Evolutionary conservation across 805 yeast species (phyloP).

Genomic region (Yarrowia deformans): DNA sequence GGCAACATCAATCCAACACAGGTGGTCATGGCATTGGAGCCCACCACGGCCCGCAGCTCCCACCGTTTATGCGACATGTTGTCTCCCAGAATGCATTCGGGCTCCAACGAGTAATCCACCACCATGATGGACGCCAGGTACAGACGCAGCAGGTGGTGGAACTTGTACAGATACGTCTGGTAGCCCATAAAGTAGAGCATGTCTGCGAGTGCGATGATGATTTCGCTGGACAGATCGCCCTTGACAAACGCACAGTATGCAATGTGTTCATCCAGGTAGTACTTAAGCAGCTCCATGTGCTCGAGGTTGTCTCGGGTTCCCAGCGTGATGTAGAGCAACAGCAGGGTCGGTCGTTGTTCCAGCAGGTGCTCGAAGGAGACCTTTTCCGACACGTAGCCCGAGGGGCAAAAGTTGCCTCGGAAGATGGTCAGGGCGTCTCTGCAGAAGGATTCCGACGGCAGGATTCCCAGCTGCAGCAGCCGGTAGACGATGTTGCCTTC

Average conservation of each 20-base stretch:
- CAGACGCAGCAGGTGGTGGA: conserved; percentile 19
- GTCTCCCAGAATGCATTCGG: conserved; percentile 21
- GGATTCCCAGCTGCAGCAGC: conserved; percentile 4
- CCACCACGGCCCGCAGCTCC: conserved; percentile 31
- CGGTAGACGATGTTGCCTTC: conserved; percentile 23
- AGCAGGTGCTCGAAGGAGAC: conserved; percentile 19
- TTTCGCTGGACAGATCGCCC: conserved; percentile 28
- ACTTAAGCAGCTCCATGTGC: conserved; percentile 35
- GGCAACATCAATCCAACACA: conserved; percentile 36
- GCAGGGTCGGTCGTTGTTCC: conserved; percentile 21
- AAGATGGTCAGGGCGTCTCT: conserved; percentile 22
- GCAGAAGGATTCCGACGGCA: conserved; percentile 17
- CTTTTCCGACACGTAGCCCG: conserved; percentile 14
- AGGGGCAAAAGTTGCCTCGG: conserved; percentile 16
- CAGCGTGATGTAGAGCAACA: conserved; percentile 20
- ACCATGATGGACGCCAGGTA: conserved; percentile 33
- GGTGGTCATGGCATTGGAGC: conserved; percentile 33
- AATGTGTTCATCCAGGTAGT: conserved; percentile 34
- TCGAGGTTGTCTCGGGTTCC: conserved; percentile 22
- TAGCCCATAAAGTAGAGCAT: conserved; percentile 35
- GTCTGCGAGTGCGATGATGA: conserved; percentile 30
- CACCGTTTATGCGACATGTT: conserved; percentile 30
- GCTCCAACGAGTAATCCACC: conserved; percentile 20
- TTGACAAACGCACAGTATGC: conserved; percentile 22
- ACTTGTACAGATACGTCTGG: conserved; percentile 31